Conservation (phyloP, 169 alveolate species). For the Theileria annulata region DNA sequence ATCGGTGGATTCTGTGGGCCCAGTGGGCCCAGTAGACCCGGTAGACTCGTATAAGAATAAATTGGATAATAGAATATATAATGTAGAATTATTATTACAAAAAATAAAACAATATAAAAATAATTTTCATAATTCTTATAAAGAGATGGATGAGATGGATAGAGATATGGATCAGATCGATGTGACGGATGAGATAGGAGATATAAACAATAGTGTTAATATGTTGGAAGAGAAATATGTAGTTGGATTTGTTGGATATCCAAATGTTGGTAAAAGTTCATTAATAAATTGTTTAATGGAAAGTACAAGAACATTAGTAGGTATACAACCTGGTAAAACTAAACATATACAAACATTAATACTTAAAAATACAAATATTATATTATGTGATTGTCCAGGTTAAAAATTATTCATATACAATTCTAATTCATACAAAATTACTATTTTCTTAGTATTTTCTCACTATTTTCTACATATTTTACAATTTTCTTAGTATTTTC, state of each 20-base stretch:
- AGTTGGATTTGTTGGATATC: slow-evolving; percentile 98
- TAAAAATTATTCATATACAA: too few relatives aligned
- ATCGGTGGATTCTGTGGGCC: background rate
- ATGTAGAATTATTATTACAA: slow-evolving; percentile 62
- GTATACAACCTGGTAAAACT: slow-evolving; percentile 98
- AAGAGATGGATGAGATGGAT: slow-evolving; percentile 44
- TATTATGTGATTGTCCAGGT: slow-evolving; percentile 96
- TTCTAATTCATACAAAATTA: background rate
- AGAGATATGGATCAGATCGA: background rate
- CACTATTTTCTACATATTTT: background rate
- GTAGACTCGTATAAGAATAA: slow-evolving; percentile 2
- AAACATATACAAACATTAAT: slow-evolving; percentile 94
- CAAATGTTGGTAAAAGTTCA: slow-evolving; percentile 99
- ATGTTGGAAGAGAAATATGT: slow-evolving; percentile 68
- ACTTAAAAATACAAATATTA: slow-evolving; percentile 76
- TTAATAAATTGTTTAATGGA: slow-evolving; percentile 95
- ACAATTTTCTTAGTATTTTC: background rate
- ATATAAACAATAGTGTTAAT: slow-evolving; percentile 8
- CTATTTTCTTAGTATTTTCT: too few relatives aligned
- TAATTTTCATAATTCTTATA: slow-evolving; percentile 16
- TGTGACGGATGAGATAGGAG: background rate
- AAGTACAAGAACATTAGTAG: slow-evolving; percentile 92
- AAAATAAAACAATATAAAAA: slow-evolving; percentile 55
- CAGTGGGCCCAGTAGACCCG: background rate
- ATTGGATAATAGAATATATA: slow-evolving; percentile 41